These are phyloP conservation scores for Candida sonorensis DNA, from an alignment of 805 yeast species.

Conservation along the genomic window DNA sequence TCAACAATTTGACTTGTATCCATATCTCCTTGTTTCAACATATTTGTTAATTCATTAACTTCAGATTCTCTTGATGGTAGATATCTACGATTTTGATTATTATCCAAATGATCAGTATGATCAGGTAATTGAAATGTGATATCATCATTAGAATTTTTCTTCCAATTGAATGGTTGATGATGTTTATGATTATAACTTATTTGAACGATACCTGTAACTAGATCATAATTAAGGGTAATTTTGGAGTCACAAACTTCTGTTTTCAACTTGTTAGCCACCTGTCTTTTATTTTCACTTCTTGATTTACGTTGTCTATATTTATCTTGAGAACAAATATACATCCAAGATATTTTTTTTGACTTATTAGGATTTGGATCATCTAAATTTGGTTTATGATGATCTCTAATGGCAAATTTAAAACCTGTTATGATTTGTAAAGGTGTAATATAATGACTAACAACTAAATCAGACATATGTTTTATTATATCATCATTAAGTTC, in stretches of 20 bases:
- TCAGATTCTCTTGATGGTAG: conserved; percentile 14
- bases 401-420: conserved; percentile 37
- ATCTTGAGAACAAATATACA: conserved; percentile 40
- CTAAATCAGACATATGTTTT: conserved; percentile 27
- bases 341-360: conserved; percentile 35
- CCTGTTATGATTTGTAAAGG: conserved; percentile 37
- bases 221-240: conserved; percentile 31
- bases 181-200: conserved; percentile 33
- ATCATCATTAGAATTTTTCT: conserved; percentile 17
- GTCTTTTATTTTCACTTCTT: conserved; percentile 32
- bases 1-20: conserved; percentile 19
- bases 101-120: conserved; percentile 8
- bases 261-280: conserved; percentile 32
- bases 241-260: conserved; percentile 35
- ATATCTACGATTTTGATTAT: conserved; percentile 6
- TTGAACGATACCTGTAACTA: conserved; percentile 30
- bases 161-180: conserved; percentile 33
- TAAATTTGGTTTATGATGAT: conserved; percentile 33
- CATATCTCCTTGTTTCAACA: conserved; percentile 15
- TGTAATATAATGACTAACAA: conserved; percentile 30
- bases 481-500: conserved; percentile 28
- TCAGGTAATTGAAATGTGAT: conserved; percentile 12
- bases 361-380: conserved; percentile 30
- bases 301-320: conserved; percentile 35
- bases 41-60: conserved; percentile 14